Base-by-base conservation (phyloP, 1,139 yeast species). In the Pichia sp. region DNA sequence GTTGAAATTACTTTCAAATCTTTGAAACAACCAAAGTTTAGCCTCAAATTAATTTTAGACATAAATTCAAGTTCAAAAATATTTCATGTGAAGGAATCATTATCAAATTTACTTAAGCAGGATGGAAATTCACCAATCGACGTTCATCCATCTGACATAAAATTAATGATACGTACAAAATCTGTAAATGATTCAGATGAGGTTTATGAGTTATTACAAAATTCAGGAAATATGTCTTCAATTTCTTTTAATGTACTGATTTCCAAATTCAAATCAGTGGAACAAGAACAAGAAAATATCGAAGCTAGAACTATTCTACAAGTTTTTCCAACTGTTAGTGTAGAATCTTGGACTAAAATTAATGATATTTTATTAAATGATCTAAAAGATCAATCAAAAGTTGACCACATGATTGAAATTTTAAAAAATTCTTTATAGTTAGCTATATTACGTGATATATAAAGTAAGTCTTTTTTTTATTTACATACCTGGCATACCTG, bases 101-200 rank as follows among this genome's bases (percentile, higher is more conserved):
- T 56, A 25, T 25, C 49, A 1, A 33, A 45, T 9, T 54, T 55
- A 6, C 57, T 76, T 22, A 61, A 67, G 3, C 60, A 63, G 14
- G 39, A 46, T 30, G 47, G 44, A 22, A 49, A 53, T 10, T 46
- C 51, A 11, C 47, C 47, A 7, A 51, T 50, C 11, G 8, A 43
- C 13, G 54, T 63, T 19, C 60, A 62, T 9, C 53, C 63, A 1
- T 58, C 60, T 18, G 72, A 73, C 51, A 52, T 75, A 39, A 76
- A 74, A 53, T 56, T 77, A 9, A 62, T 77, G 60, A 54, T 75
- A 38, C 77, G 76, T 60, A 77, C 81, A 10, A 77, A 76, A 60
- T 79, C 77, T 1, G 61, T 76, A n/a, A 73, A 73, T 47, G 81
- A 77, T 59, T 59, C 62, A 5, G 65, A 60, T 34, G 42, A 48